Conservation (phyloP, 768 basidiomycete genomes). For the Kwoniella mangroviensis region DNA sequence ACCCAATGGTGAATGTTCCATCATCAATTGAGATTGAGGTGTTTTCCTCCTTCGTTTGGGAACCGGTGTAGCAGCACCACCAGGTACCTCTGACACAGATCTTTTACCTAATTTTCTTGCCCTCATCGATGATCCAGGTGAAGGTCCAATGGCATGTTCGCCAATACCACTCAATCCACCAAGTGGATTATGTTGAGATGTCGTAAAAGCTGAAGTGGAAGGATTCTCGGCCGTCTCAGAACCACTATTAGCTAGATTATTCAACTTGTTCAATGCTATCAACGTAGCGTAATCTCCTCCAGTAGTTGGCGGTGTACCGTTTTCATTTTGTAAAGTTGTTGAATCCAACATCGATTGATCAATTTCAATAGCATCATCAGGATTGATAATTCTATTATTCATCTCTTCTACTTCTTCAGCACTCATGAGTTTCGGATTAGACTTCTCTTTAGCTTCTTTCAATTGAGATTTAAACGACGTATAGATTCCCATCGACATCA, state of each 20-base stretch:
- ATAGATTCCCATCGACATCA: constrained; percentile 29
- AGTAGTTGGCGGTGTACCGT: too few species aligned
- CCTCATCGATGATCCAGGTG: constrained; percentile 28
- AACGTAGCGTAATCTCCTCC: constrained; percentile 21
- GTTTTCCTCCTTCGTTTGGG: constrained; percentile 24
- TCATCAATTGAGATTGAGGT: neutral
- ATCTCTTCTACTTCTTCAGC: constrained; percentile 32
- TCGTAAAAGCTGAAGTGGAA: neutral
- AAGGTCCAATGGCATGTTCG: constrained; percentile 16
- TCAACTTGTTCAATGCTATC: constrained; percentile 14
- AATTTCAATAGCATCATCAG: neutral
- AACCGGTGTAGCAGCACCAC: constrained; percentile 44
- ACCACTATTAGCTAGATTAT: neutral
- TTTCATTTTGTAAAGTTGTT: neutral
- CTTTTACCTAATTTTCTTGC: constrained; percentile 43
- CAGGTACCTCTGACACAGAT: constrained; percentile 30
- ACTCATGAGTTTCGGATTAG: constrained; percentile 9
- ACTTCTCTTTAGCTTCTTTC: constrained; percentile 19
- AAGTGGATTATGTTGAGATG: neutral
- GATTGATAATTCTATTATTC: constrained; percentile 7
- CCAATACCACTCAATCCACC: neutral
- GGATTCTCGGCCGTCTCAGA: neutral
- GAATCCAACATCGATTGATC: constrained; percentile 16
- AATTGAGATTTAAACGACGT: constrained; percentile 18
- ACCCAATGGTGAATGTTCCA: neutral